Percentiles rank a stretch among this genome's conserved stretches.
These are phyloP conservation scores for Daldinia decipiens DNA, from an alignment of 495 filamentous ascomycete species.

Conservation along the genomic window DNA sequence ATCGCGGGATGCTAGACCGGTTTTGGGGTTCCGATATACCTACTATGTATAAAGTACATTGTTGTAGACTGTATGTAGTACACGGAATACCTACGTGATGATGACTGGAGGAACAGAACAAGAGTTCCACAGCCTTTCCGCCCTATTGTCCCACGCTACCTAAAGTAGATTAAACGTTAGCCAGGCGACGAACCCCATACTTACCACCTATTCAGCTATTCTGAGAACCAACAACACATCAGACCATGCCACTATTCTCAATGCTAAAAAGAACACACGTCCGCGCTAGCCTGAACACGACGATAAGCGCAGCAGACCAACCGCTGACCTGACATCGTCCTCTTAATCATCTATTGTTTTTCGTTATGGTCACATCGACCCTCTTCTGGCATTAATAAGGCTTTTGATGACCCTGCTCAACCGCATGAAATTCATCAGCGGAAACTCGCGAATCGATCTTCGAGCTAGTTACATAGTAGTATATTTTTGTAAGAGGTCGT, in stretches of 20 bases:
- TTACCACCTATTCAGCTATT: slow-evolving; percentile 9
- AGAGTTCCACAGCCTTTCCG: slow-evolving; percentile 24
- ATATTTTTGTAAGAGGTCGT: background rate
- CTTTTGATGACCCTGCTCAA: background rate
- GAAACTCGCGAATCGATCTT: slow-evolving; percentile 1
- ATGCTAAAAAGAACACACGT: slow-evolving; percentile 19
- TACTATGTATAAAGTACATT: background rate
- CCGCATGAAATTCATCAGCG: background rate
- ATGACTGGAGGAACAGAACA: slow-evolving; percentile 5
- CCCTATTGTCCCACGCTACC: slow-evolving; percentile 40
- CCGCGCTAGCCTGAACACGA: slow-evolving; percentile 25
- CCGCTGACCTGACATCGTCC: slow-evolving; percentile 10
- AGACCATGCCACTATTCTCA: slow-evolving; percentile 27
- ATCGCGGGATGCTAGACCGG: slow-evolving; percentile 32
- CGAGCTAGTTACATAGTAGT: background rate
- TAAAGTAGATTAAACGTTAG: slow-evolving; percentile 12
- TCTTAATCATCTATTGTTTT: background rate
- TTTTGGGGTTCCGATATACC: background rate
- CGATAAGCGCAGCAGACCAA: background rate
- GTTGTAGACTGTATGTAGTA: too few species aligned
- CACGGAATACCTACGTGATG: background rate
- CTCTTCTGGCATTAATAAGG: background rate
- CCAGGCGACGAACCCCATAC: slow-evolving; percentile 22
- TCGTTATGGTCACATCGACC: background rate
- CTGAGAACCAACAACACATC: slow-evolving; percentile 27